phyloP scores from a whole-genome alignment of 225 moss, liverwort and hornwort species.

The Sphagnum contortum region DNA sequence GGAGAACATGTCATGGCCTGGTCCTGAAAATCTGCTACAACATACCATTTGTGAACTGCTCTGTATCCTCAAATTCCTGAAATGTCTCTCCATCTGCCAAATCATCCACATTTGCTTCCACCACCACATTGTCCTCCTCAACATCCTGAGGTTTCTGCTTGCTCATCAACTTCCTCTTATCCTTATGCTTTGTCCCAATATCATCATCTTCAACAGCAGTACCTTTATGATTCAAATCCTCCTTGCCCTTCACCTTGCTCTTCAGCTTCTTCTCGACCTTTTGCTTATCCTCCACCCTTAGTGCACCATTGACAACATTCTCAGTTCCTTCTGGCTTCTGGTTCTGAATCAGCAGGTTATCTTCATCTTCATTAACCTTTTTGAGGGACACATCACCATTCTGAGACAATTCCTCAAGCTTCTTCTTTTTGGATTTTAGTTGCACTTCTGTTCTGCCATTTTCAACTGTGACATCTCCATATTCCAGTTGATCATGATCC shows the following conservation, averaged over 20 bases:
- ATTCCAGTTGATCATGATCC: conserved; percentile 1
- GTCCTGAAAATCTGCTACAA: not conserved
- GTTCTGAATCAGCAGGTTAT: not conserved
- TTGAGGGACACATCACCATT: conserved; percentile 14
- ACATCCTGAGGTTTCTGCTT: no score
- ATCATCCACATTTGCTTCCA: not conserved
- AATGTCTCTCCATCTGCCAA: conserved; percentile 10
- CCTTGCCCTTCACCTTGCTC: conserved; percentile 4
- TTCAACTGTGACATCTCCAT: not conserved
- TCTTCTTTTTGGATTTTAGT: conserved; percentile 22
- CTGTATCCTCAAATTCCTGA: conserved; percentile 24
- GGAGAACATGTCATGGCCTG: no score
- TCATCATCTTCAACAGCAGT: not conserved
- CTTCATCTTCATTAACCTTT: conserved; percentile 8
- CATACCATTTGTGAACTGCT: conserved; percentile 31
- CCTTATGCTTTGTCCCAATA: no score
- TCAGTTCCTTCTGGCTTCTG: conserved; percentile 5
- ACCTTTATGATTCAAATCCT: conserved; percentile 6
- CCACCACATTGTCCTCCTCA: no score
- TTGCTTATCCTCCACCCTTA: conserved; percentile 10
- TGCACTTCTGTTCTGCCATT: not conserved
- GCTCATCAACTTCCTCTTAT: no score
- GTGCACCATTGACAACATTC: conserved; percentile 15
- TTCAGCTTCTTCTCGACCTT: conserved; percentile 20
- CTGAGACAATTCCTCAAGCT: conserved; percentile 5